Percentiles rank a stretch among this genome's conserved stretches.
These are phyloP conservation scores for Saccharomycopsis capsularis DNA, from an alignment of 805 yeast species.

Conservation along the genomic window DNA sequence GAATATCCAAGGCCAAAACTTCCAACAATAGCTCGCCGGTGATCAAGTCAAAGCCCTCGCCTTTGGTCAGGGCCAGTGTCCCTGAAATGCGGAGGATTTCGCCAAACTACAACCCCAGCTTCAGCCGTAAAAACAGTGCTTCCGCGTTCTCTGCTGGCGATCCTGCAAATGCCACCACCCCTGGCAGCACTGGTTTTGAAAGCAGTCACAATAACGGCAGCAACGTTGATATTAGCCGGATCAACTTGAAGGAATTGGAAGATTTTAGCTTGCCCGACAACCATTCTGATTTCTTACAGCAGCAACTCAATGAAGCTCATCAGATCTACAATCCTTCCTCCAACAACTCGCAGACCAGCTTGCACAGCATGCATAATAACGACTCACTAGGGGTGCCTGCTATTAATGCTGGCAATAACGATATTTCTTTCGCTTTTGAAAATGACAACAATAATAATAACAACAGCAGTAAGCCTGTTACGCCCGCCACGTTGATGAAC, in stretches of 20 bases:
- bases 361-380: slow-evolving; percentile 1
- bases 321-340: slow-evolving; percentile 4
- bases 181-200: background rate
- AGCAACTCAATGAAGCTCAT: slow-evolving; percentile 2
- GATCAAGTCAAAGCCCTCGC: slow-evolving; percentile 13
- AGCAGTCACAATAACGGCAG: background rate
- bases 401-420: background rate
- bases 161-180: background rate
- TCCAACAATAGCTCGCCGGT: slow-evolving; percentile 17
- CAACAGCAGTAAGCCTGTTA: slow-evolving; percentile 13
- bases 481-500: slow-evolving; percentile 22
- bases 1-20: slow-evolving; percentile 11
- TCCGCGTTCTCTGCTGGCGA: background rate
- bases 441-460: background rate
- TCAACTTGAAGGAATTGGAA: slow-evolving; percentile 12
- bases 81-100: background rate
- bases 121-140: background rate
- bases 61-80: background rate
- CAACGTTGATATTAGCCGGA: background rate
- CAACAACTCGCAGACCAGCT: slow-evolving; percentile 7
- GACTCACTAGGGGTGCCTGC: background rate
- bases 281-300: background rate
- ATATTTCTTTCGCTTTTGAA: background rate
- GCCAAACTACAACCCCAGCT: background rate
- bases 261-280: slow-evolving; percentile 15